These are phyloP conservation scores for Trichoderma sp. DNA, from an alignment of 2,329 filamentous ascomycete species.

Conservation along the genomic window DNA sequence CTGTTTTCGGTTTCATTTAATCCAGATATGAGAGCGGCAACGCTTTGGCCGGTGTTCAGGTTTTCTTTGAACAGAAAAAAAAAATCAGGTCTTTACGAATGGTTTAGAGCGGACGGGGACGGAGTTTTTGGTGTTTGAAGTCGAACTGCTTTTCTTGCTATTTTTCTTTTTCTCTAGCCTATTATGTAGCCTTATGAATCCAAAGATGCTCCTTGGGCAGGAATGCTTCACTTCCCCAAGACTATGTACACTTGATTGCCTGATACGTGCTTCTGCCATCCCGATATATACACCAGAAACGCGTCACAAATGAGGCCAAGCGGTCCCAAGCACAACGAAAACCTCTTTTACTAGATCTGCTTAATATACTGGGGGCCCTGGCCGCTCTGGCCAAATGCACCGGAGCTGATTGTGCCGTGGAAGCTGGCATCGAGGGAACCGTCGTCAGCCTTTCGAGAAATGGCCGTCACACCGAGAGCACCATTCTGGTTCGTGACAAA, in stretches of 20 bases:
- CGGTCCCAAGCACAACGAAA: not conserved
- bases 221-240: not conserved
- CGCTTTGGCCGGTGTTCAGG: constrained; percentile 1
- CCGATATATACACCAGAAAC: not conserved
- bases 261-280: not conserved
- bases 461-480: constrained; percentile 38
- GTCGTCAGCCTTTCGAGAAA: constrained; percentile 24
- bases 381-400: constrained; percentile 1
- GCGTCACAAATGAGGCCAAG: not conserved
- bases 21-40: constrained; percentile 6
- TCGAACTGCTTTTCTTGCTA: not conserved
- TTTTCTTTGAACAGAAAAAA: not conserved
- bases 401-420: not conserved
- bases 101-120: not conserved
- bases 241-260: not conserved
- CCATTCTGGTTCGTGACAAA: constrained; percentile 50
- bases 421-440: constrained; percentile 1
- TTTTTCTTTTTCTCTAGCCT: not conserved
- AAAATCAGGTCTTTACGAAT: not conserved
- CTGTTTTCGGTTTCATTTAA: too few relatives aligned
- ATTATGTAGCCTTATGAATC: not conserved
- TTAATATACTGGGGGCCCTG: constrained; percentile 14
- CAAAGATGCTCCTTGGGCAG: not conserved
- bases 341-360: not conserved
- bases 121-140: not conserved